Evolutionary conservation across 2,329 filamentous ascomycete genomes (phyloP), one percentile per base, ranked within the genome.

Genomic region (Stagonosporopsis rhizophila): DNA sequence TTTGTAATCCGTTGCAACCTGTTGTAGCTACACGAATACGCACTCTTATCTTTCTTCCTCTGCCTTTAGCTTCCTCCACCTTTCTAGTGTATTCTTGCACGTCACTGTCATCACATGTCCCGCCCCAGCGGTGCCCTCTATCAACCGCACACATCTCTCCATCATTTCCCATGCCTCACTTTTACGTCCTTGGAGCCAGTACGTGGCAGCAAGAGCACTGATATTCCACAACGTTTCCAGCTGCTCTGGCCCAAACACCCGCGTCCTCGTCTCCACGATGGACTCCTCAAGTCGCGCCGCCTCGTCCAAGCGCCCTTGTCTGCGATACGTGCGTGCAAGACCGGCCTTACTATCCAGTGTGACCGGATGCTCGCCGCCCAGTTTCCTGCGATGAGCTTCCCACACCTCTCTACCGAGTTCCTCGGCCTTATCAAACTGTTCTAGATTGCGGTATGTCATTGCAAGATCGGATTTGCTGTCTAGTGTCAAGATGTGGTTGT

Each of bases 291-390:
- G 12, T 7, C 23, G 8, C 20, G 25, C 19, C 14, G 60, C 54
- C 32, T 62, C 55, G 9, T 44, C 25, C 15, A 60, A 47, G 4
- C 45, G 39, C 15, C 55, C 55, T 23, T 49, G 39, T 12, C 23
- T 9, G 3, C 32, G 25, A 19, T 53, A 34, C 0, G 40, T 28
- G 9, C 9, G 6, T 19, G 38, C 59, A 12, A 62, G 42, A 8
- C 15, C 34, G 11, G 44, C 25, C 17, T 54, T 27, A 22, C 39
- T 48, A 1, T 17, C 12, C 22, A 64, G 25, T 11, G 57, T 62
- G 5, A 37, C 19, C 6, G 30, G 12, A 34, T 60, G 44, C 12
- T 52, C 22, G 1, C 17, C 23, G 1, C 59, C 57, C 2, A 62
- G 34, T 11, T 23, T 39, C 41, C 34, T 37, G 14, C 15, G 23